These are phyloP conservation scores for Rhizophagus prolifer DNA, from an alignment of 192 early-diverging fungal species.

Conservation along the genomic window DNA sequence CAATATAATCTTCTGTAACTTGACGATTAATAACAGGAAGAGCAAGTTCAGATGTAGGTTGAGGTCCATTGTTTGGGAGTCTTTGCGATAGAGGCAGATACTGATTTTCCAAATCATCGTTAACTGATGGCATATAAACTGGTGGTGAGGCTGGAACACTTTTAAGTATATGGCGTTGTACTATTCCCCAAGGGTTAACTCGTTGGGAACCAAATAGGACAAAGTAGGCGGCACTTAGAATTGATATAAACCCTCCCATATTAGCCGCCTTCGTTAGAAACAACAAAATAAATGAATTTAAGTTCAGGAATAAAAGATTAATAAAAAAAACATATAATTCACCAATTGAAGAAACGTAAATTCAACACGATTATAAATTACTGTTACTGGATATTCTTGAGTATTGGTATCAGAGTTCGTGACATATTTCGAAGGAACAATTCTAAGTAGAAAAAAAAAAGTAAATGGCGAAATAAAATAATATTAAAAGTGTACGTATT, in stretches of 20 bases:
- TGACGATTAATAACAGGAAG: background rate
- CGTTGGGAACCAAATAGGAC: slow-evolving; percentile 12
- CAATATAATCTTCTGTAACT: background rate
- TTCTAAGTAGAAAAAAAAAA: background rate
- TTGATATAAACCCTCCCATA: slow-evolving; percentile 28
- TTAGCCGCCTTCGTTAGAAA: slow-evolving; percentile 12
- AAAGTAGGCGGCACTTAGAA: slow-evolving; percentile 23
- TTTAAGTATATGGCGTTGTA: slow-evolving; percentile 28
- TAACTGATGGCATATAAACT: background rate
- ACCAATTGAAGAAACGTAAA: slow-evolving; percentile 10
- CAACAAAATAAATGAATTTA: background rate
- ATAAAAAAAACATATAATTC: background rate
- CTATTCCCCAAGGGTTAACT: slow-evolving; percentile 27
- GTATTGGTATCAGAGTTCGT: background rate
- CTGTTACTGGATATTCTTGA: slow-evolving; percentile 18
- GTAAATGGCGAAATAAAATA: background rate
- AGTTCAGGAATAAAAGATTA: background rate
- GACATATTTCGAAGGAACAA: slow-evolving; percentile 15
- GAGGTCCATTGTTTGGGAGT: background rate
- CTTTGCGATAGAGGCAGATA: no score
- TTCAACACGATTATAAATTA: background rate
- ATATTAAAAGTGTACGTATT: background rate
- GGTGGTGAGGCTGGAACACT: slow-evolving; percentile 10
- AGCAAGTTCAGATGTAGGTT: background rate
- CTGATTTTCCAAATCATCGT: background rate